These are phyloP conservation scores for Diaporthe destruens DNA, from an alignment of 2,329 filamentous ascomycete species.

Conservation along the genomic window DNA sequence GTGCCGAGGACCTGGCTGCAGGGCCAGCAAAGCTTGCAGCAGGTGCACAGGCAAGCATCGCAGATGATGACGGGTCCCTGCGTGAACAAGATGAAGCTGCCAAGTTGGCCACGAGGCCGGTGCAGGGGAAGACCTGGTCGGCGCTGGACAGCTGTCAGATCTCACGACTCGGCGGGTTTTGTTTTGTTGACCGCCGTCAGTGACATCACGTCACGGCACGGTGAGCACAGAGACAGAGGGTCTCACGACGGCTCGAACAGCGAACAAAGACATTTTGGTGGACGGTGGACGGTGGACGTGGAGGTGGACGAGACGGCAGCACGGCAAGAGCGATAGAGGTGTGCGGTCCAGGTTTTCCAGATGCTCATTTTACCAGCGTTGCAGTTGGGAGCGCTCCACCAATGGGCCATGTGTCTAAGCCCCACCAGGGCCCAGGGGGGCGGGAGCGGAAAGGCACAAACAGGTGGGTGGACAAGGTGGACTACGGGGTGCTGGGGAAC, in stretches of 20 bases:
- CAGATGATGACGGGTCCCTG: slow-evolving; percentile 7
- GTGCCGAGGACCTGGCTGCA: slow-evolving; percentile 26
- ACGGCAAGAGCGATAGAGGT: slow-evolving; percentile 2
- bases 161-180: slow-evolving; percentile 18
- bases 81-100: slow-evolving; percentile 9
- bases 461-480: not conserved
- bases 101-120: slow-evolving; percentile 11
- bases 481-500: not conserved
- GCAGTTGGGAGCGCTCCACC: not conserved
- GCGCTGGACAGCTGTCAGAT: slow-evolving; percentile 17
- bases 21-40: slow-evolving; percentile 37
- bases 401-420: slow-evolving; percentile 16
- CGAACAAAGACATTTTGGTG: not conserved
- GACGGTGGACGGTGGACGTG: too few species aligned
- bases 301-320: too few species aligned
- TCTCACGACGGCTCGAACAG: not conserved
- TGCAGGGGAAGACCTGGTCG: slow-evolving; percentile 11
- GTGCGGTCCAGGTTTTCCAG: not conserved
- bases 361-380: slow-evolving; percentile 25
- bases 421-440: slow-evolving; percentile 8
- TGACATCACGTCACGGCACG: not conserved
- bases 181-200: not conserved
- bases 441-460: slow-evolving; percentile 11
- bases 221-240: not conserved
- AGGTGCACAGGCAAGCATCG: not conserved